Conservation (phyloP, 306 rosid genomes). For the Hippophae tibetana region DNA sequence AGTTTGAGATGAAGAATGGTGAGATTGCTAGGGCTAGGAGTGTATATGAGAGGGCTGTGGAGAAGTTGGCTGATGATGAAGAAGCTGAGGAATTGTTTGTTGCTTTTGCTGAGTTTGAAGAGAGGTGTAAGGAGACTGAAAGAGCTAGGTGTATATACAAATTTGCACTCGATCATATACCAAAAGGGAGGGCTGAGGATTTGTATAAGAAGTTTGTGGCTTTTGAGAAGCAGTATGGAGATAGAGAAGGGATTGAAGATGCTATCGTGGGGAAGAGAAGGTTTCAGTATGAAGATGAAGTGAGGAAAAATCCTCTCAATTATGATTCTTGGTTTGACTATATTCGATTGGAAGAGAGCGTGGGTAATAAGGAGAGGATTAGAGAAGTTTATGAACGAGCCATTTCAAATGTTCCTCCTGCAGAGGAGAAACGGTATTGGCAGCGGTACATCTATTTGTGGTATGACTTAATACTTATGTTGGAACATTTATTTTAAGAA, state of each 20-base stretch:
- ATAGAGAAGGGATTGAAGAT: slow-evolving; percentile 80
- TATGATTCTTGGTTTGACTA: slow-evolving; percentile 88
- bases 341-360: slow-evolving; percentile 78
- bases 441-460: slow-evolving; percentile 86
- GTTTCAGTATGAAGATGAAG: slow-evolving; percentile 89
- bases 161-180: slow-evolving; percentile 70
- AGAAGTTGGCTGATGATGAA: slow-evolving; percentile 64
- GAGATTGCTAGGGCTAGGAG: slow-evolving; percentile 45
- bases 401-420: slow-evolving; percentile 87
- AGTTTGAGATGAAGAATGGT: slow-evolving; percentile 93
- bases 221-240: slow-evolving; percentile 84
- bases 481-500: neutral
- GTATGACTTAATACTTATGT: slow-evolving; percentile 25
- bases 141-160: slow-evolving; percentile 77
- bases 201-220: slow-evolving; percentile 71
- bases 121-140: slow-evolving; percentile 72
- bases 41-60: slow-evolving; percentile 69
- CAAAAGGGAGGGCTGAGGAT: slow-evolving; percentile 84
- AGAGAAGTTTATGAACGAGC: slow-evolving; percentile 87
- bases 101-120: slow-evolving; percentile 88
- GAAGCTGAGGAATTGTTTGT: slow-evolving; percentile 72
- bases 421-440: slow-evolving; percentile 89
- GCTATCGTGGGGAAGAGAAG: slow-evolving; percentile 86
- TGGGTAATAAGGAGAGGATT: slow-evolving; percentile 54
- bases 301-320: slow-evolving; percentile 58